Evolutionary conservation across 2,329 filamentous ascomycete species (phyloP).

Genomic region (Paracoccidioides lutzii): DNA sequence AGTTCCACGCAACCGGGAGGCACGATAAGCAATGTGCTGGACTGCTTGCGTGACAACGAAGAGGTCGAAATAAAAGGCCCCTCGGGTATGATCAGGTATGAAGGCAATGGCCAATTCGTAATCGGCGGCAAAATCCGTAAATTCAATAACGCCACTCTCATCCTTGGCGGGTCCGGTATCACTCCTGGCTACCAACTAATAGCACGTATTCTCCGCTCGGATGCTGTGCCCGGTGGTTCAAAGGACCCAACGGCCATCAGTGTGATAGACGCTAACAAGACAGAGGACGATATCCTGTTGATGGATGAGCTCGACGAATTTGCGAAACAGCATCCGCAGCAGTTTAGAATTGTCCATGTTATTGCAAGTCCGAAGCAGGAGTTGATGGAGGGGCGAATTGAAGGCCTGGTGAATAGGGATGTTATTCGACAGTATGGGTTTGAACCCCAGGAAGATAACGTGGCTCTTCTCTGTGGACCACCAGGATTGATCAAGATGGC

Average conservation of each 20-base stretch:
- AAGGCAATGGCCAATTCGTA: constrained; percentile 34
- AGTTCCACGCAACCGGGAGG: constrained; percentile 37
- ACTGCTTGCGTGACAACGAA: constrained; percentile 37
- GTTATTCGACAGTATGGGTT: constrained; percentile 33
- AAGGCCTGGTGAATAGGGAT: constrained; percentile 32
- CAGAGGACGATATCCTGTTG: constrained; percentile 37
- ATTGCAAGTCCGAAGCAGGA: constrained; percentile 29
- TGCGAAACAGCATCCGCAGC: constrained; percentile 24
- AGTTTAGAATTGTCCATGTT: constrained; percentile 37
- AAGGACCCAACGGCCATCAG: constrained; percentile 28
- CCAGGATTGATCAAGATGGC: constrained; percentile 40
- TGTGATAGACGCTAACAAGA: constrained; percentile 39
- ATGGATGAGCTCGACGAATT: constrained; percentile 32
- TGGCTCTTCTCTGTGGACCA: constrained; percentile 39
- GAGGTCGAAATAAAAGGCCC: constrained; percentile 42
- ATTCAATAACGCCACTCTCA: constrained; percentile 36
- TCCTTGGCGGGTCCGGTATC: constrained; percentile 40
- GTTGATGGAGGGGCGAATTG: constrained; percentile 32
- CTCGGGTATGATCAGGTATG: constrained; percentile 39
- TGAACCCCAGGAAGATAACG: constrained; percentile 28
- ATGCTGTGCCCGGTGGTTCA: constrained; percentile 7
- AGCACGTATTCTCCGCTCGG: constrained; percentile 27
- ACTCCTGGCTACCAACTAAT: constrained; percentile 42
- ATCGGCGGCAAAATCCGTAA: constrained; percentile 30
- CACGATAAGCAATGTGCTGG: constrained; percentile 42